These are phyloP conservation scores for Talaromyces wortmannii DNA, from an alignment of 495 filamentous ascomycete species.

Conservation along the genomic window DNA sequence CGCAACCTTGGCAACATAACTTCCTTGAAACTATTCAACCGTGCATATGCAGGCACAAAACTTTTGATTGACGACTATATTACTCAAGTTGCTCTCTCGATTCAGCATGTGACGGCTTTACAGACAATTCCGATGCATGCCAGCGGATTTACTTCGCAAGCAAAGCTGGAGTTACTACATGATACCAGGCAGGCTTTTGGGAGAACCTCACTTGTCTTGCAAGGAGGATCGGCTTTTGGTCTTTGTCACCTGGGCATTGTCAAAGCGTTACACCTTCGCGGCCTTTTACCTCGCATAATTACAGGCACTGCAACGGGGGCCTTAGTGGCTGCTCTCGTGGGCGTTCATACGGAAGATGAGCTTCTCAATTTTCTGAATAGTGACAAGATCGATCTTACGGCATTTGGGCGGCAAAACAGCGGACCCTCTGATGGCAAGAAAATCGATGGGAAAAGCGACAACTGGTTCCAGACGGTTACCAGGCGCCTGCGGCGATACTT, in stretches of 20 bases:
- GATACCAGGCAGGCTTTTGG: slow-evolving; percentile 90
- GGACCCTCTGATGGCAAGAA: slow-evolving; percentile 1
- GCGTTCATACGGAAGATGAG: slow-evolving; percentile 84
- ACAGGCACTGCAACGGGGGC: slow-evolving; percentile 88
- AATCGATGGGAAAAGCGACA: slow-evolving; percentile 15
- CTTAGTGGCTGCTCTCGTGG: slow-evolving; percentile 83
- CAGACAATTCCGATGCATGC: slow-evolving; percentile 51
- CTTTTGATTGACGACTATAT: slow-evolving; percentile 88
- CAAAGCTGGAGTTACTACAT: slow-evolving; percentile 81
- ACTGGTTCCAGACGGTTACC: slow-evolving; percentile 49
- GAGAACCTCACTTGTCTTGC: slow-evolving; percentile 75
- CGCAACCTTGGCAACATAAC: slow-evolving; percentile 91
- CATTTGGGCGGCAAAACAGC: slow-evolving; percentile 49
- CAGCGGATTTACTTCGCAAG: slow-evolving; percentile 66
- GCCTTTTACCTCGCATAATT: slow-evolving; percentile 82
- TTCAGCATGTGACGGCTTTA: slow-evolving; percentile 68
- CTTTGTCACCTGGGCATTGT: slow-evolving; percentile 88
- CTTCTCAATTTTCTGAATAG: slow-evolving; percentile 69
- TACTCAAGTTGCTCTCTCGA: slow-evolving; percentile 69
- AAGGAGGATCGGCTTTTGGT: slow-evolving; percentile 89
- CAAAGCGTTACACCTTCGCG: slow-evolving; percentile 79
- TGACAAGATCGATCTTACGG: slow-evolving; percentile 74
- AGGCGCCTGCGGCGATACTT: slow-evolving; percentile 60
- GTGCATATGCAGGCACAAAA: slow-evolving; percentile 85
- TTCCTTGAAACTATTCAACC: slow-evolving; percentile 73